Base-by-base conservation (phyloP, 2,329 filamentous ascomycete genomes). In the Remersonia thermophila region DNA sequence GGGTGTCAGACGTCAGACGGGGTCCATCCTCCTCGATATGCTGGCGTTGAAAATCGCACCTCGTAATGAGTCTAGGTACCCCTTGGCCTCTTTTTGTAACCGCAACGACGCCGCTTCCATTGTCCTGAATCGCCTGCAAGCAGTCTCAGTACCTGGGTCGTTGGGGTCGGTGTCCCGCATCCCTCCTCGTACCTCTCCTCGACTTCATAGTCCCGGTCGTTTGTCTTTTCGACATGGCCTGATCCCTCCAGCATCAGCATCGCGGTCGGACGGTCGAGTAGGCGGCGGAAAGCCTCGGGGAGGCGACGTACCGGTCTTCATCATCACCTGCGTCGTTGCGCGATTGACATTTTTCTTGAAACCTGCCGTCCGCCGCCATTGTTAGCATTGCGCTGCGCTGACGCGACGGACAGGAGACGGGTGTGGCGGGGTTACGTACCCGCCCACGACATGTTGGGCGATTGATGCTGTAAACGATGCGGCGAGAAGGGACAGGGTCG, bases 241-340 rank as follows among this genome's bases (percentile, higher is more conserved):
- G 49, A 7, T 33, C 23, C 14, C 13, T 3, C 17, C 12, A 15
- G 11, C 8, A 32, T 43, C 25, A 43, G 41, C 37, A 33, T 25
- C 13, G 12, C 12, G 11, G 6, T 6, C 8, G n/a, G 16, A 12
- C 27, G n/a, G 4, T 9, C 11, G 9, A 16, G 5, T 18, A 4
- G 4, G 18, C 23, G 7, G 16, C 11, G n/a, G 3, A 5, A 23
- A 12, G 16, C 16, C 17, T 27, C 27, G n/a, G 16, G 7, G 8
- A 26, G 8, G 13, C 10, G 11, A 53, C 69, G 46, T 60, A 83
- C 80, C 84, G 39, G 87, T 93, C 73, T 98, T 98, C 89, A 98
- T 96, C 85, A 98, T 95, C 45, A 96, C 89, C 78, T 95, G 87
- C 65, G 93, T 98, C 62, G 89, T 95, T 53, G 89, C 89, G 67